Base-by-base conservation (phyloP, 208 protist species). In the Trypanosoma theileri region DNA sequence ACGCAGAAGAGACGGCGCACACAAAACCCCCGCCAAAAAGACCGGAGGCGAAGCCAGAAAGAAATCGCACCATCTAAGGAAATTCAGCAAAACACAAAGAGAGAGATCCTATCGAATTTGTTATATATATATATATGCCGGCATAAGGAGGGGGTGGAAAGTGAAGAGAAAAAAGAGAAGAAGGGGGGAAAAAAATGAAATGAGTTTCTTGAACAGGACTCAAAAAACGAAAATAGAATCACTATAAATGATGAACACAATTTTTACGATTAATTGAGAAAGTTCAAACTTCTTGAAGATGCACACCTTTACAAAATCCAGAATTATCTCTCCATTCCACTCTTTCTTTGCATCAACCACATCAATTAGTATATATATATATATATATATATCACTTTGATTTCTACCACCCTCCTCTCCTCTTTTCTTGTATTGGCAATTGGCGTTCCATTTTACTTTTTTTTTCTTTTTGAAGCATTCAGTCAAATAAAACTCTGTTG, bases 21-120 rank as follows among this genome's bases (percentile, higher is more conserved):
- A 69, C 57, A 42, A 80, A 56, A 19, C 62, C 67, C 19, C 79
- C 86, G 35, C 69, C 65, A 11, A 82, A 40, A 56, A 85, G 26
- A 55, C 64, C 68, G 13, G 74, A 68, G 28, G 78, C 24, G 31
- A 82, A 79, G 63, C 82, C 77, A 16, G 67, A 58, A 65, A 88
- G 26, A 40, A 87, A 78, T 45, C 74, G 79, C 41, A 65, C 68
- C 77, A 81, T 81, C 10, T 45, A 26, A 24, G 45, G 59, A 19
- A 54, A 6, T 35, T 35, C 28, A 35, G 4, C 6, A 35, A 35
- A 35, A 35, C 28, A 35, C 28, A 35, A 6, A 35, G 4, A n/a
- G 1, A 35, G 28, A 35, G 4, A 35, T 35, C 6, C 1, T 35
- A n/a, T 35, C 6, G 6, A 35, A 35, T 8, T 48, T 48, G 10